Evolutionary conservation across 495 filamentous ascomycete species (phyloP), one percentile per base, ranked within the genome.

Genomic region (Aspergillus taichungensis): DNA sequence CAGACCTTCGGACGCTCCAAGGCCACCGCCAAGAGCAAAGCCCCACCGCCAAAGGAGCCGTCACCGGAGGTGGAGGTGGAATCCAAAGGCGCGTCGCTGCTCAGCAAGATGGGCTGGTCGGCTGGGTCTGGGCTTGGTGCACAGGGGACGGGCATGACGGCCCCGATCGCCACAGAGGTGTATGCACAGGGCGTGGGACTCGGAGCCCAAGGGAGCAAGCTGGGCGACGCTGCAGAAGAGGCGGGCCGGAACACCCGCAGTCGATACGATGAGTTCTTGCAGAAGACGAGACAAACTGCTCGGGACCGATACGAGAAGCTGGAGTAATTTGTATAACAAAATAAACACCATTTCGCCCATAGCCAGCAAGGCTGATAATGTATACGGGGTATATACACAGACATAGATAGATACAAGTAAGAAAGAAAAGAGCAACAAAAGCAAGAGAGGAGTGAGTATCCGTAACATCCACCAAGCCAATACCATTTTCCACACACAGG

Each of bases 101-200:
- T 96, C 6, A 81, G 83, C 40, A 95, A 94, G 67, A 94, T 95
- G 87, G 89, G 89, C 11, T 95, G 86, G 86, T 81, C 74, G 9
- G 77, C 78, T 3, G 89, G 89, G 1, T 74, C 80, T 45, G 90
- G 90, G 1, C 69, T 96, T 13, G 90, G 90, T 35, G 86, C 83
- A 3, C 77, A 83, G 51, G 85, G 88, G 0, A 80, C 81, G 1
- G 90, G 89, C 3, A 77, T 82, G 40, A 87, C 80, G 0, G 82
- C 82, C 12, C 84, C 86, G 0, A 84, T 96, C 43, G 72, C 80
- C 9, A 85, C 86, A 0, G 80, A 86, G 38, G 75, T 87, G 30
- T 96, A 95, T 60, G 77, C 79, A 3, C 79, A 83, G 29, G 90
- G 90, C 11, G 89, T 92, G 0, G 90, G 90, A 6, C 63, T 96